A percentile compares a stretch with the other conserved stretches of the same genome.
phyloP scores from a whole-genome alignment of 495 filamentous ascomycete genomes.

The Monascus purpureus region DNA sequence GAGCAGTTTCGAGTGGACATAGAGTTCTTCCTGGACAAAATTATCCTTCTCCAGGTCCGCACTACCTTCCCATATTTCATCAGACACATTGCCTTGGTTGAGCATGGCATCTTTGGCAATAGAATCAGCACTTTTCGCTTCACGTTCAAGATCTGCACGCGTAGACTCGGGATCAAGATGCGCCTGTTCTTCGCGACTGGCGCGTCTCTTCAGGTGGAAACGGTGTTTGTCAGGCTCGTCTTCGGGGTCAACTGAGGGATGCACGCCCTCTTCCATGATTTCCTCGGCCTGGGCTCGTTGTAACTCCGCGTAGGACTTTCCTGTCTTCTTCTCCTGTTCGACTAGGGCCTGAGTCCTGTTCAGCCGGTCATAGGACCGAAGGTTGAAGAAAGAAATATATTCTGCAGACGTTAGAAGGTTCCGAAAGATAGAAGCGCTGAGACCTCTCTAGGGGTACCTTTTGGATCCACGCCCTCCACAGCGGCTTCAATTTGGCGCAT shows the following conservation, averaged over 20 bases:
- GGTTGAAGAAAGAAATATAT: conserved; percentile 70
- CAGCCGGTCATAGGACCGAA: conserved; percentile 64
- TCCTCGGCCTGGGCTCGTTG: conserved; percentile 62
- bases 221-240: not conserved
- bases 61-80: conserved; percentile 48
- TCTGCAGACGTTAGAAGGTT: conserved; percentile 13
- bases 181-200: conserved; percentile 10
- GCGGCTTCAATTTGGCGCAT: conserved; percentile 46
- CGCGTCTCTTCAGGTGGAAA: not conserved
- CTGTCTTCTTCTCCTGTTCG: conserved; percentile 51
- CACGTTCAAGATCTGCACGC: conserved; percentile 12
- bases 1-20: conserved; percentile 63
- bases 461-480: conserved; percentile 52
- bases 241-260: conserved; percentile 31
- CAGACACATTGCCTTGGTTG: conserved; percentile 33
- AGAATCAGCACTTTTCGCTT: conserved; percentile 34
- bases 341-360: conserved; percentile 48
- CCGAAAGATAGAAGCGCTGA: too few relatives aligned
- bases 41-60: conserved; percentile 52
- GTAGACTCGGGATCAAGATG: conserved; percentile 6
- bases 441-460: conserved; percentile 1
- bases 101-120: conserved; percentile 65
- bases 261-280: conserved; percentile 51
- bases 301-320: conserved; percentile 56
- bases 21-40: conserved; percentile 76